Conservation (phyloP, 129 eudicot genomes). For the Tagetes patula region DNA sequence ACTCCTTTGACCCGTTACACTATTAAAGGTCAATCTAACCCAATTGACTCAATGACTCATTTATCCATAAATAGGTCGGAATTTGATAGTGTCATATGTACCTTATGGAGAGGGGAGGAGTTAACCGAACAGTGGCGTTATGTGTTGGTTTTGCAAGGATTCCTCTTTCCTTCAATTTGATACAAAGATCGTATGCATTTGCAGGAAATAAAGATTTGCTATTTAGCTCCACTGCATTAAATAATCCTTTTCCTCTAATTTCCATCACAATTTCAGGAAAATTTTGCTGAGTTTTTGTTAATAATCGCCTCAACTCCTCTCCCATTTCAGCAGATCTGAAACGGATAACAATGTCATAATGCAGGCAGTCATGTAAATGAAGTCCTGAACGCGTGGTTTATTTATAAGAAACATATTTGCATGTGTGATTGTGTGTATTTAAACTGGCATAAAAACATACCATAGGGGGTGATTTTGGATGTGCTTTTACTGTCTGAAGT, state of each 20-base stretch:
- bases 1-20: neutral
- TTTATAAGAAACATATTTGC: neutral
- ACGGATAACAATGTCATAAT: neutral
- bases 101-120: conserved; percentile 96
- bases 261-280: conserved; percentile 75
- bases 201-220: conserved; percentile 71
- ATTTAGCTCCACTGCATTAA: conserved; percentile 82
- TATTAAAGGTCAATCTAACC: neutral
- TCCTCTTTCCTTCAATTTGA: conserved; percentile 90
- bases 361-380: too few species aligned
- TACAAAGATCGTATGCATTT: conserved; percentile 84
- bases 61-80: neutral
- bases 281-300: conserved; percentile 52
- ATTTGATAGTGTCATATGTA: conserved; percentile 14
- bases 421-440: neutral
- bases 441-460: neutral
- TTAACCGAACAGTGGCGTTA: conserved; percentile 71
- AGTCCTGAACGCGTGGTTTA: too few species aligned
- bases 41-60: neutral
- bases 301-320: conserved; percentile 67
- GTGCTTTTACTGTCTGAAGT: neutral
- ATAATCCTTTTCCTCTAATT: conserved; percentile 86
- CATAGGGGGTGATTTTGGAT: neutral
- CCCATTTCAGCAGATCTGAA: conserved; percentile 80
- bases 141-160: conserved; percentile 96